Percentiles rank a stretch among this genome's conserved stretches.
Evolutionary conservation across 2,329 filamentous ascomycete genomes (phyloP).

Genomic region (Scytalidium lignicola): DNA sequence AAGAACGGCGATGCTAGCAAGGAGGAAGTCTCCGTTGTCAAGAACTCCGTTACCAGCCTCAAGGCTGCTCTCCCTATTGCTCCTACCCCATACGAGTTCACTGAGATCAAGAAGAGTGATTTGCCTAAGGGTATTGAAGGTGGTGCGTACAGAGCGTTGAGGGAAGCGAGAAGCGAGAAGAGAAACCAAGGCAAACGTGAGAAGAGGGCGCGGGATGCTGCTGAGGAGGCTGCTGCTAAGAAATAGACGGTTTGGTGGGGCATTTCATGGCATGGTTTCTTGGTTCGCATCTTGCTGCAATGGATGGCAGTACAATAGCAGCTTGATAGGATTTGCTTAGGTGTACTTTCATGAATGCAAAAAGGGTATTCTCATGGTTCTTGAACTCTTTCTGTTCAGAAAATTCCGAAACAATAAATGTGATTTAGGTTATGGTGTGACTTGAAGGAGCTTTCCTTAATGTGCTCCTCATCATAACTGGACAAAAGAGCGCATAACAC

Average conservation of each 20-base stretch:
- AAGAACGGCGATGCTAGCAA: constrained; percentile 89
- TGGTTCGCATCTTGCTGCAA: constrained; percentile 22
- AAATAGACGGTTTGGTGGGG: constrained; percentile 55
- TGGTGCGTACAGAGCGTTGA: constrained; percentile 82
- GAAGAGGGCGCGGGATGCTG: constrained; percentile 89
- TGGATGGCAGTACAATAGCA: constrained; percentile 26
- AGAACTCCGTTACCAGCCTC: constrained; percentile 55
- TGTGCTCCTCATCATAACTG: too few relatives aligned
- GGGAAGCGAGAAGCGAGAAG: constrained; percentile 77
- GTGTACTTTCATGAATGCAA: constrained; percentile 33
- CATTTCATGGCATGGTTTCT: constrained; percentile 18
- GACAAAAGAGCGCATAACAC: too few relatives aligned
- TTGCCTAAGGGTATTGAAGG: constrained; percentile 71
- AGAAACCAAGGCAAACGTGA: constrained; percentile 78
- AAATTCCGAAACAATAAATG: background rate
- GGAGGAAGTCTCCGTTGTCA: constrained; percentile 64
- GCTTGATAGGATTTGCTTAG: constrained; percentile 26
- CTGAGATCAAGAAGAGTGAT: constrained; percentile 76
- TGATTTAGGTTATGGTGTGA: too few relatives aligned
- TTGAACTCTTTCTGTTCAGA: background rate
- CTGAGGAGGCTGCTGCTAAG: constrained; percentile 74
- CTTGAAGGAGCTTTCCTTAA: too few relatives aligned
- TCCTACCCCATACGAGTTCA: constrained; percentile 59
- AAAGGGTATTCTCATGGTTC: background rate
- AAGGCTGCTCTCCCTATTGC: constrained; percentile 65